These are phyloP conservation scores for Hansenula lynferdii DNA, from an alignment of 1,139 yeast genomes.

Conservation along the genomic window DNA sequence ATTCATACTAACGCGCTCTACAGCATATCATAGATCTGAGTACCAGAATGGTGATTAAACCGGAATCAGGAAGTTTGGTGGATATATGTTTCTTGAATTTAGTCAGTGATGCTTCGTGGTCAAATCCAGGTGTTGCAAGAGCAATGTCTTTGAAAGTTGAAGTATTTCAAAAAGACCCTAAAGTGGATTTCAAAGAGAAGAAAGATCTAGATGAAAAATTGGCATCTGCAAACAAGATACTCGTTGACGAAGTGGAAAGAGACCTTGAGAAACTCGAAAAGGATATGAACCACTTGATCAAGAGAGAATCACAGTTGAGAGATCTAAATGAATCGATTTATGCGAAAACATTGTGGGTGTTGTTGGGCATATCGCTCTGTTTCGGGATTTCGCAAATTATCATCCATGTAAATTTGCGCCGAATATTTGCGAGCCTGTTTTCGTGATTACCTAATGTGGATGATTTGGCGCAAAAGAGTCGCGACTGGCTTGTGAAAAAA, in stretches of 20 bases:
- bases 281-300: conserved; percentile 6
- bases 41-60: conserved; percentile 10
- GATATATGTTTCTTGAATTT: conserved; percentile 18
- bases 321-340: conserved; percentile 16
- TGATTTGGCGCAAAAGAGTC: not conserved
- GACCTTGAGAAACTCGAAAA: conserved; percentile 2
- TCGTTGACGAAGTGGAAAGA: conserved; percentile 3
- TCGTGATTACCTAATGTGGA: too few species aligned
- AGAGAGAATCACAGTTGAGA: conserved; percentile 13
- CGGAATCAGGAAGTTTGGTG: conserved; percentile 5
- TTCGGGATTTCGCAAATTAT: conserved; percentile 6
- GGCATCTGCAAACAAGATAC: not conserved
- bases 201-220: conserved; percentile 4
- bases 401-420: conserved; percentile 7
- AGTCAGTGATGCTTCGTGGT: conserved; percentile 22
- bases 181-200: conserved; percentile 1
- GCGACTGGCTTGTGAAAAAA: too few species aligned
- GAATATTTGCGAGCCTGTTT: not conserved
- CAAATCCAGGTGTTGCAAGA: conserved; percentile 8
- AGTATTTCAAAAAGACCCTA: conserved; percentile 5
- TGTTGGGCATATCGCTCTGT: conserved; percentile 5
- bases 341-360: conserved; percentile 1
- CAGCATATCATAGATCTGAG: conserved; percentile 7
- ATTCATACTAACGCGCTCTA: not conserved
- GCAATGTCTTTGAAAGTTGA: conserved; percentile 4